These are phyloP conservation scores for Halenospora varia DNA, from an alignment of 495 filamentous ascomycete species.

Conservation along the genomic window DNA sequence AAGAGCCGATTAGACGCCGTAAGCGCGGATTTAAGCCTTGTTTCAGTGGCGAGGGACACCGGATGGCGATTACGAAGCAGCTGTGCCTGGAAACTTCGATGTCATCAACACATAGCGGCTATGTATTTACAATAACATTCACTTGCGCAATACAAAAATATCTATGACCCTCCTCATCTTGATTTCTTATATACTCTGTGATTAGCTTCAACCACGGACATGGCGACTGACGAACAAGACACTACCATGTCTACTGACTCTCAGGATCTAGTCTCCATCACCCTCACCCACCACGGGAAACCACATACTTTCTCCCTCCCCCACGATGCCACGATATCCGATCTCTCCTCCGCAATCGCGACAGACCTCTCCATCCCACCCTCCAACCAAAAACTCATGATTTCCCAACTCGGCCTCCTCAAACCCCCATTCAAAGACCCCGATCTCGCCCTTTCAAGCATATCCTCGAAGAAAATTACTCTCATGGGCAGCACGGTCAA, in stretches of 20 bases:
- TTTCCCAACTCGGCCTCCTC: slow-evolving; percentile 62
- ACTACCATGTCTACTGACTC: slow-evolving; percentile 13
- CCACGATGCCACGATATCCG: slow-evolving; percentile 47
- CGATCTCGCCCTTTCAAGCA: slow-evolving; percentile 45
- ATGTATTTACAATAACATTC: too few species aligned
- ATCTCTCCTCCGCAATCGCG: slow-evolving; percentile 56
- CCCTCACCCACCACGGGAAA: slow-evolving; percentile 47
- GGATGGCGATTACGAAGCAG: slow-evolving; percentile 13
- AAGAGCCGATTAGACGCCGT: too few species aligned
- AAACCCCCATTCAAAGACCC: slow-evolving; percentile 59
- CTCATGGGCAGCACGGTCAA: slow-evolving; percentile 57
- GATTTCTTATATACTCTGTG: too few species aligned
- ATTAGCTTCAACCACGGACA: slow-evolving; percentile 4
- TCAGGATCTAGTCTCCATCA: slow-evolving; percentile 13
- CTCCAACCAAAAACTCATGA: slow-evolving; percentile 71
- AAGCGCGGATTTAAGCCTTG: not conserved
- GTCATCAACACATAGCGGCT: too few species aligned
- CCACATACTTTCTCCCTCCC: slow-evolving; percentile 39
- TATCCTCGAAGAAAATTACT: slow-evolving; percentile 53
- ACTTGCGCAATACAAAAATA: too few species aligned
- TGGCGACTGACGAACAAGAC: slow-evolving; percentile 23
- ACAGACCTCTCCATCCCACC: slow-evolving; percentile 56
- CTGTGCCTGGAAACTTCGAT: slow-evolving; percentile 17
- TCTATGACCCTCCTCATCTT: not conserved
- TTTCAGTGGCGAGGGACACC: not conserved